Conservation (phyloP, 176 grass and related monocot genomes). For the Oryza longistaminata region DNA sequence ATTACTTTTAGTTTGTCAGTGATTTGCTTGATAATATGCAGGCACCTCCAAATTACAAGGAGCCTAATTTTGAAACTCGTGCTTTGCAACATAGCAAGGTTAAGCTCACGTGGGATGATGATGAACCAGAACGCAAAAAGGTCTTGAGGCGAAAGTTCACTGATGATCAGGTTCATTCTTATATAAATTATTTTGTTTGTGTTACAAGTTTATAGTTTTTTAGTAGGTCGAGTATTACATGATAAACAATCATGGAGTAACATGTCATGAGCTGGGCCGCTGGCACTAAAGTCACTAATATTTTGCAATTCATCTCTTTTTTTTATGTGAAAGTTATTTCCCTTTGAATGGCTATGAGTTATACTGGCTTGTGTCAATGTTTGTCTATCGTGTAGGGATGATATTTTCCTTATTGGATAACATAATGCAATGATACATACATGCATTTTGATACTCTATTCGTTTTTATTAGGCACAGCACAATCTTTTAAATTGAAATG, state of each 20-base stretch:
- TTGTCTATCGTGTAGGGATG: background rate
- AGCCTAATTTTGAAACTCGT: slow-evolving; percentile 77
- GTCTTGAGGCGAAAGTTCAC: slow-evolving; percentile 76
- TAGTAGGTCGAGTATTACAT: background rate
- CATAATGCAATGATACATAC: background rate
- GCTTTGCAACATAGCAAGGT: slow-evolving; percentile 89
- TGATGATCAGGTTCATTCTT: slow-evolving; percentile 64
- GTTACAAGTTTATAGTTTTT: background rate
- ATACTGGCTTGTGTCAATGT: background rate
- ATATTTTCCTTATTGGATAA: slow-evolving; percentile 16
- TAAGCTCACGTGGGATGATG: slow-evolving; percentile 83
- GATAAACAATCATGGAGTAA: background rate
- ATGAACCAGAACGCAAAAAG: slow-evolving; percentile 83
- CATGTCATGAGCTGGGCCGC: background rate
- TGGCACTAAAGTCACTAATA: background rate
- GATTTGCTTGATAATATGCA: slow-evolving; percentile 33
- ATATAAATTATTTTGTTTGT: background rate
- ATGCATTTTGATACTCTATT: background rate
- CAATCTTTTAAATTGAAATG: background rate
- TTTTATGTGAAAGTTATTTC: background rate
- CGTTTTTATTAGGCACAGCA: background rate
- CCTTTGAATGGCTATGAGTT: background rate
- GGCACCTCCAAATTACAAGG: slow-evolving; percentile 71
- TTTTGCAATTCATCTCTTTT: background rate
- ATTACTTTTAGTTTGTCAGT: background rate